Conservation (phyloP, 75 land plant species). For the Cryptomeria japonica region DNA sequence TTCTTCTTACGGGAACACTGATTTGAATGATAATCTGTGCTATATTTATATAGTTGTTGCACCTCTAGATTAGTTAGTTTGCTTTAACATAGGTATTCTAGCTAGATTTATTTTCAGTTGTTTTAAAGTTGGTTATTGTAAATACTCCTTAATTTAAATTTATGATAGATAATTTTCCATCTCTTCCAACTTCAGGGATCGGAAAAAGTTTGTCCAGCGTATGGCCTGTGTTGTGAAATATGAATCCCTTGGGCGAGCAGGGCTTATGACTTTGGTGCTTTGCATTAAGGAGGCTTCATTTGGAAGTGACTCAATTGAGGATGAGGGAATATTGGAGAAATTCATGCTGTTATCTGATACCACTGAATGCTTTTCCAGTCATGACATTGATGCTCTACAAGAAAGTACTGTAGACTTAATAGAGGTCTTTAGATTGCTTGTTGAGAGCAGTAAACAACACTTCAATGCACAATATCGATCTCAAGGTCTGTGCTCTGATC, state of each 20-base stretch:
- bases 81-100: neutral
- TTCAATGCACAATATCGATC: slow-evolving; percentile 78
- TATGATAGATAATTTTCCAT: slow-evolving; percentile 1
- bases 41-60: neutral
- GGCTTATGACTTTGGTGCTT: slow-evolving; percentile 73
- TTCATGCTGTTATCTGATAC: slow-evolving; percentile 4
- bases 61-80: neutral
- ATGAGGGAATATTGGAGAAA: neutral
- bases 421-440: slow-evolving; percentile 61
- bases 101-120: neutral
- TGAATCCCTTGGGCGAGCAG: slow-evolving; percentile 68
- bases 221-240: slow-evolving; percentile 54
- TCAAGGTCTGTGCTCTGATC: slow-evolving; percentile 48
- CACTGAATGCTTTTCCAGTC: neutral
- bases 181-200: neutral
- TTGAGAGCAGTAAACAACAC: slow-evolving; percentile 76
- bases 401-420: slow-evolving; percentile 34
- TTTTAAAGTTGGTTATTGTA: neutral
- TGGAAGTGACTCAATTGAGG: slow-evolving; percentile 10
- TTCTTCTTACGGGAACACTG: neutral
- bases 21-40: neutral
- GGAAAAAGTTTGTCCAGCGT: slow-evolving; percentile 31
- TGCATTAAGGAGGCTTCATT: slow-evolving; percentile 70
- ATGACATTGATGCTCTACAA: neutral
- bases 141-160: neutral